A percentile compares a stretch with the other conserved stretches of the same genome.
Conservation (phyloP, 495 filamentous ascomycete species). For the Oidiodendron maius region DNA sequence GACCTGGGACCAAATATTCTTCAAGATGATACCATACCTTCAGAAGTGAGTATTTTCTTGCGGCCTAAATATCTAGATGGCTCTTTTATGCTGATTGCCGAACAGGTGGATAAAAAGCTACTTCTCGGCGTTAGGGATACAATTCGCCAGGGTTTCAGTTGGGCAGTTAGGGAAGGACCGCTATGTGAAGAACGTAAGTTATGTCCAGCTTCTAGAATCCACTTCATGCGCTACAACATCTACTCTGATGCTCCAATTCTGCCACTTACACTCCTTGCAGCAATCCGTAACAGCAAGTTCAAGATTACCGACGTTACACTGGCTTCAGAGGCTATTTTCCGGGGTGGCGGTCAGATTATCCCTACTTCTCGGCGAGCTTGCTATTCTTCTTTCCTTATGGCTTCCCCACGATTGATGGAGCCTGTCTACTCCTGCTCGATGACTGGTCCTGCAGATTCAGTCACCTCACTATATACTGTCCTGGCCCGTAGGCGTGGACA, state of each 20-base stretch:
- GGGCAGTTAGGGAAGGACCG: slow-evolving; percentile 92
- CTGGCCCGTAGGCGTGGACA: slow-evolving; percentile 84
- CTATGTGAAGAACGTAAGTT: slow-evolving; percentile 95
- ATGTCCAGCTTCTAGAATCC: no score
- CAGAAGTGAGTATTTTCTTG: slow-evolving; percentile 47
- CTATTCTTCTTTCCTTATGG: slow-evolving; percentile 95
- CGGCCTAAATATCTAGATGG: slow-evolving; percentile 17
- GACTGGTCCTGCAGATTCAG: slow-evolving; percentile 87
- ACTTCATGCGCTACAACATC: no score
- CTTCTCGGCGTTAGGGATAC: slow-evolving; percentile 84
- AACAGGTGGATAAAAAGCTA: slow-evolving; percentile 79
- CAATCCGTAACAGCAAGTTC: slow-evolving; percentile 95
- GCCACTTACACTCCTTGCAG: slow-evolving; percentile 41
- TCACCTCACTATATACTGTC: slow-evolving; percentile 84
- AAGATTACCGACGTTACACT: slow-evolving; percentile 86
- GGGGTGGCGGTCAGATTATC: slow-evolving; percentile 95
- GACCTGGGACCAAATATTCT: slow-evolving; percentile 94
- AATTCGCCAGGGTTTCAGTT: slow-evolving; percentile 90
- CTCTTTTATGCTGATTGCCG: slow-evolving; percentile 22
- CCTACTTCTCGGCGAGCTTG: slow-evolving; percentile 86
- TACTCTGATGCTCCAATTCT: no score
- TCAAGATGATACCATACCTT: slow-evolving; percentile 91
- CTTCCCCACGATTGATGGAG: slow-evolving; percentile 92
- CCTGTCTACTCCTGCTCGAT: slow-evolving; percentile 88
- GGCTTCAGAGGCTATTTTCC: slow-evolving; percentile 83